Percentiles rank a stretch among this genome's conserved stretches.
phyloP scores from a whole-genome alignment of 2,329 filamentous ascomycete species.

The Ophiostoma triangulosporum region DNA sequence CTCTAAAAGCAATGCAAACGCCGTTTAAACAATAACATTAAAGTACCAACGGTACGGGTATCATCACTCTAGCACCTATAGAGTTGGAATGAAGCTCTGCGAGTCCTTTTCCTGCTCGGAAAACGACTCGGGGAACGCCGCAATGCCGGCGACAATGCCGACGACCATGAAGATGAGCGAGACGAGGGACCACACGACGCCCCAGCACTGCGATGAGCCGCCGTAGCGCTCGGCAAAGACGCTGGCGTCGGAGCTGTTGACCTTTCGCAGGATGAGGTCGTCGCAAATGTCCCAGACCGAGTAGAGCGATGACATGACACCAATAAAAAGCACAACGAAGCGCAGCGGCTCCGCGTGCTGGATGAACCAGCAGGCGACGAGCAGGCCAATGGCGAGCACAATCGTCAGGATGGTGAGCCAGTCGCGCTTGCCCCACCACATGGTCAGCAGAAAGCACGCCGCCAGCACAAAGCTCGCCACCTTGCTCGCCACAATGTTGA shows the following conservation, averaged over 20 bases:
- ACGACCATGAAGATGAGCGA: conserved; percentile 57
- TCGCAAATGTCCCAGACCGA: conserved; percentile 80
- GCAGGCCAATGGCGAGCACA: conserved; percentile 52
- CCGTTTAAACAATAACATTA: not conserved
- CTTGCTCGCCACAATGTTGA: conserved; percentile 70
- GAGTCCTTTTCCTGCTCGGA: conserved; percentile 56
- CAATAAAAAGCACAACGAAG: conserved; percentile 61
- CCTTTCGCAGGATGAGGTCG: conserved; percentile 66
- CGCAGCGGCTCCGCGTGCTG: conserved; percentile 58
- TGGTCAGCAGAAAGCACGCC: conserved; percentile 61
- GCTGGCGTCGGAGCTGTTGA: conserved; percentile 66
- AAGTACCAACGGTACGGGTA: not conserved
- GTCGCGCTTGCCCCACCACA: conserved; percentile 71
- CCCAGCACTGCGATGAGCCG: conserved; percentile 70
- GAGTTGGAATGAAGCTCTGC: conserved; percentile 46
- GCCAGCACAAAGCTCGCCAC: conserved; percentile 61
- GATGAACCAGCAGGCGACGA: conserved; percentile 71
- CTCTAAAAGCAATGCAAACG: too few species aligned
- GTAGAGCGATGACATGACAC: conserved; percentile 69
- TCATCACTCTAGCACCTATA: not conserved
- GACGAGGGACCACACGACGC: conserved; percentile 63
- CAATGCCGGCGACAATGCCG: conserved; percentile 63
- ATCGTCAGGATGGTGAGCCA: conserved; percentile 65
- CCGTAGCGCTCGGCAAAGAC: conserved; percentile 68
- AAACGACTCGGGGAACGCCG: conserved; percentile 60